Base-by-base conservation (phyloP, 495 filamentous ascomycete species). In the Extremus antarcticus region DNA sequence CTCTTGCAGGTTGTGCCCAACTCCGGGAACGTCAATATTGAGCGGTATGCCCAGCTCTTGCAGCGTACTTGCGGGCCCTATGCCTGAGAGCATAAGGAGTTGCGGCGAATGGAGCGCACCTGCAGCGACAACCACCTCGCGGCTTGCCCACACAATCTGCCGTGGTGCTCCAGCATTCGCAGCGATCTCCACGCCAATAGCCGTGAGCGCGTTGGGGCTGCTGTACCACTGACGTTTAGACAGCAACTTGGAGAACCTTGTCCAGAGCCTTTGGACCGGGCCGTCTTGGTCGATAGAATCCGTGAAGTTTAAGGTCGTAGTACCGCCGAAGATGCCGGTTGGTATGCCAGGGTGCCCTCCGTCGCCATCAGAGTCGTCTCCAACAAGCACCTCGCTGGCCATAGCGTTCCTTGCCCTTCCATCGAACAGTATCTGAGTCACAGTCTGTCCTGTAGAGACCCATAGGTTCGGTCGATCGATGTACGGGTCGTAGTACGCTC, bases 101-200 rank as follows among this genome's bases (percentile, higher is more conserved):
- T 70, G 66, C 11, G 68, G 69, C n/a, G 58, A 59, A 19, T 70
- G 66, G 39, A 71, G 54, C 0, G 64, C 56, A n/a, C 69, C 66
- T 11, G 66, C 68, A 43, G 61, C 53, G 1, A 69, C 19, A 21
- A 70, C 68, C 48, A 71, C 68, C 47, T 71, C 68, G 25, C 65
- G 68, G 0, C 53, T 63, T 1, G 72, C 51, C 41, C 2, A 60
- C 13, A 80, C 54, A 32, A 24, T 55, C 17, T 60, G 45, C 16
- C 61, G 24, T 22, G 49, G 24, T 8, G 41, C 49, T 17, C 53
- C 23, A 3, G 59, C 48, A 47, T 51, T 40, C 13, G 51, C 25
- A n/a, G 57, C 61, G 25, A 40, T 54, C 15, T 55, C 55, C 13
- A 63, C 56, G 9, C 61, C 61, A 40, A 32, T 60, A 3, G 57